These are phyloP conservation scores for Telfairia occidentalis DNA, from an alignment of 331 rosid genomes.

Conservation along the genomic window DNA sequence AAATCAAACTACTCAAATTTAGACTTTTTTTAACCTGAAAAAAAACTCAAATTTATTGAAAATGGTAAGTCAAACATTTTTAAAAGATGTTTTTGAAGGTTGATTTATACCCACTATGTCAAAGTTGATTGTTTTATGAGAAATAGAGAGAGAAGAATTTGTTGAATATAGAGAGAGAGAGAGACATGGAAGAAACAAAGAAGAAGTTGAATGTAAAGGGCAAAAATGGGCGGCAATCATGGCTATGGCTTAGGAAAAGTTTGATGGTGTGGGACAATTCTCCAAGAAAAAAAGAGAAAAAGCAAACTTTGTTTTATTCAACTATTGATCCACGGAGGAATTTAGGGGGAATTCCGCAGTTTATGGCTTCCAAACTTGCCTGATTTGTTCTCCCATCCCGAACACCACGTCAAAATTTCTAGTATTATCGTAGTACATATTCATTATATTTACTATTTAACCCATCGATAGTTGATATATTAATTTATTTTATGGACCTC, in stretches of 20 bases:
- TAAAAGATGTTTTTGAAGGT: neutral
- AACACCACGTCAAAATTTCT: no score
- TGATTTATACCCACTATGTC: neutral
- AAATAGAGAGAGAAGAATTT: neutral
- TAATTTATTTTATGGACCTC: no score
- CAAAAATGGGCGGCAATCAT: constrained; percentile 5
- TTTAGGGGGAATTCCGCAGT: constrained; percentile 10
- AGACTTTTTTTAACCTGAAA: neutral
- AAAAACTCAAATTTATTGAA: neutral
- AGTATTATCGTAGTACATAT: no score
- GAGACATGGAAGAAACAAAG: neutral
- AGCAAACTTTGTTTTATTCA: neutral
- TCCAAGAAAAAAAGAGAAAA: neutral
- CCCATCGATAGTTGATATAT: no score
- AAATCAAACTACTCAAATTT: neutral
- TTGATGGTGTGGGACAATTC: neutral
- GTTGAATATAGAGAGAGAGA: no score
- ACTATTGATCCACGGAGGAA: constrained; percentile 3
- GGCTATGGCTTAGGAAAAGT: constrained; percentile 1
- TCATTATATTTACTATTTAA: no score
- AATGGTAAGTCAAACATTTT: neutral
- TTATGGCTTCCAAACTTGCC: neutral
- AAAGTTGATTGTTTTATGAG: neutral
- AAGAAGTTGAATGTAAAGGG: neutral
- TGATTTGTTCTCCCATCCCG: neutral